Evolutionary conservation across 1,139 yeast species (phyloP).

Genomic region (Yamadazyma spencermartinsiae): DNA sequence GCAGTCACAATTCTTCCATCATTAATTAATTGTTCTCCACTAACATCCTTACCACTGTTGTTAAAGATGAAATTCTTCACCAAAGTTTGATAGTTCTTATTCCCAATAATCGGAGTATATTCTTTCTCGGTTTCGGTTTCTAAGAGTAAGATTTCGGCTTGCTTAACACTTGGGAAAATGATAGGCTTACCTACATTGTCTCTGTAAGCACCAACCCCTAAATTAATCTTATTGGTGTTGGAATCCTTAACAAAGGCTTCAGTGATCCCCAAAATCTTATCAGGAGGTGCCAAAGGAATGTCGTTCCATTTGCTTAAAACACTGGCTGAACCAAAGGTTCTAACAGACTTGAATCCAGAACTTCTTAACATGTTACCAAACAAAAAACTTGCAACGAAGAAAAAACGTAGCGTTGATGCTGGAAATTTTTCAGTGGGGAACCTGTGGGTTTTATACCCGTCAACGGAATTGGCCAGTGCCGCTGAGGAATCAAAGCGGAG

Average conservation of each 20-base stretch:
- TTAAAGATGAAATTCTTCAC: slow-evolving; percentile 54
- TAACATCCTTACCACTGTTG: slow-evolving; percentile 48
- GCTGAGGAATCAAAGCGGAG: slow-evolving; percentile 8
- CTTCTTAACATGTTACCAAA: slow-evolving; percentile 4
- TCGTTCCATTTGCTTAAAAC: slow-evolving; percentile 36
- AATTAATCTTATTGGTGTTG: slow-evolving; percentile 44
- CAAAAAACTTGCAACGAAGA: too few relatives aligned
- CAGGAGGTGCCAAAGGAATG: slow-evolving; percentile 68
- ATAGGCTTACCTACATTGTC: slow-evolving; percentile 49
- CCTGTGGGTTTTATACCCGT: slow-evolving; percentile 10
- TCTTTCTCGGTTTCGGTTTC: slow-evolving; percentile 53
- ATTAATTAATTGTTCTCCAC: slow-evolving; percentile 48
- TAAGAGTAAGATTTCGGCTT: slow-evolving; percentile 43
- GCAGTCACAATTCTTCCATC: slow-evolving; percentile 53
- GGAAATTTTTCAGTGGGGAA: background rate
- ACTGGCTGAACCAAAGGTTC: slow-evolving; percentile 14
- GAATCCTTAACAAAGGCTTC: slow-evolving; percentile 48
- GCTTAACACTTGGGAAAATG: slow-evolving; percentile 48
- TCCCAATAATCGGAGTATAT: slow-evolving; percentile 57
- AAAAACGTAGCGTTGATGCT: background rate
- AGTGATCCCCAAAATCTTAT: slow-evolving; percentile 69
- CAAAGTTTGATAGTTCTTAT: slow-evolving; percentile 46
- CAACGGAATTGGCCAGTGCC: slow-evolving; percentile 8
- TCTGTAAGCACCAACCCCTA: slow-evolving; percentile 55
- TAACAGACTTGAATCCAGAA: slow-evolving; percentile 6